Conservation (phyloP, 148 eudicot species). For the Selenicereus undatus region DNA sequence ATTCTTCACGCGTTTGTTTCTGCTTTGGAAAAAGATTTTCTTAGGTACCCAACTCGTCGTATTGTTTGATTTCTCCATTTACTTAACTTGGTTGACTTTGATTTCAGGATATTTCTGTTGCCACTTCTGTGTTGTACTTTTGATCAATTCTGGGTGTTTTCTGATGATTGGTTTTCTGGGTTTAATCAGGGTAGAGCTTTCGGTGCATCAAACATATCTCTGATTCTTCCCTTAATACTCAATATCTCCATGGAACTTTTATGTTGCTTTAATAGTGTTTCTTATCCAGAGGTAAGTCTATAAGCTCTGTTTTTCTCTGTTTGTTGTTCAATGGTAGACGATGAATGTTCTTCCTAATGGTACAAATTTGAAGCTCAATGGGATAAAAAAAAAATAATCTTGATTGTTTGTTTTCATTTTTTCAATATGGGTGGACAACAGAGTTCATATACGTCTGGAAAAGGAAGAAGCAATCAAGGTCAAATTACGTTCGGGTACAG, state of each 20-base stretch:
- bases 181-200: neutral
- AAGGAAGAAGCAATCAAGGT: constrained; percentile 48
- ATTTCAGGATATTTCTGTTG: neutral
- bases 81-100: constrained; percentile 18
- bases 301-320: neutral
- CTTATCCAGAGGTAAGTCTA: constrained; percentile 23
- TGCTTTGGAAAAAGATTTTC: constrained; percentile 14
- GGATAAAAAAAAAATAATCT: too few relatives aligned
- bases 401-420: too few relatives aligned
- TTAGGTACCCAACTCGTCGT: constrained; percentile 5
- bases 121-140: too few relatives aligned
- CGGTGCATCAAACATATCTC: neutral
- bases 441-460: constrained; percentile 35
- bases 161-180: neutral
- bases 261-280: constrained; percentile 25
- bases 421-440: constrained; percentile 16
- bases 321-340: neutral
- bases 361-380: too few relatives aligned
- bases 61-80: neutral
- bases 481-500: constrained; percentile 40
- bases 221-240: constrained; percentile 5
- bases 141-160: neutral
- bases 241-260: constrained; percentile 19
- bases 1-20: neutral
- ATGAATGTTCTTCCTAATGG: neutral